Percentiles rank a stretch among this genome's conserved stretches.
These are phyloP conservation scores for Rhamnella rubrinervis DNA, from an alignment of 331 rosid genomes.

Conservation along the genomic window DNA sequence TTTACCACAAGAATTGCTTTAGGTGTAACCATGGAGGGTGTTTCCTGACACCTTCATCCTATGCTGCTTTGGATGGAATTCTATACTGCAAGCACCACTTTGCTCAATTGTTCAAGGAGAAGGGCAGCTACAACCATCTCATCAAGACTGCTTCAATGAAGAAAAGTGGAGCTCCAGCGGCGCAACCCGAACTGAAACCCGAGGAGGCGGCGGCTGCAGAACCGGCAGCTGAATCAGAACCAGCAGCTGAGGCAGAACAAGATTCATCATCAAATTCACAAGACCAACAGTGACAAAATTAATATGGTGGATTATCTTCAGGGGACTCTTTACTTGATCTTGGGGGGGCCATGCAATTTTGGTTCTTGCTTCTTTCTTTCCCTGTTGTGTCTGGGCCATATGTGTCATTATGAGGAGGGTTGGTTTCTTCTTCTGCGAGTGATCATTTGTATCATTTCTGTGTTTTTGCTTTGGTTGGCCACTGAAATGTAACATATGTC, in stretches of 20 bases:
- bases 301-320: background rate
- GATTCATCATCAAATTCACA: slow-evolving; percentile 11
- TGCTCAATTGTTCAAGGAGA: slow-evolving; percentile 75
- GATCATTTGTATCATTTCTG: no score
- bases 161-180: slow-evolving; percentile 24
- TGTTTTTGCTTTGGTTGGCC: no score
- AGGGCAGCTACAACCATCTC: slow-evolving; percentile 66
- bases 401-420: no score
- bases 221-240: slow-evolving; percentile 3
- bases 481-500: no score
- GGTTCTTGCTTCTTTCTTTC: no score
- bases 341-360: no score
- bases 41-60: slow-evolving; percentile 52
- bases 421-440: no score
- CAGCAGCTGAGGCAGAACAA: slow-evolving; percentile 11
- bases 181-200: background rate
- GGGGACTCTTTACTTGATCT: no score
- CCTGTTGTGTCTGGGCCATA: no score
- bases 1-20: slow-evolving; percentile 71
- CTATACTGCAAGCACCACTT: slow-evolving; percentile 81
- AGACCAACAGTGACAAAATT: background rate
- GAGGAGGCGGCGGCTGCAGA: background rate
- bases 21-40: slow-evolving; percentile 77
- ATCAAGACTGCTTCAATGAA: slow-evolving; percentile 51
- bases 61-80: slow-evolving; percentile 71